Base-by-base conservation (phyloP, 2,329 filamentous ascomycete genomes). In the Fusarium vanettenii region DNA sequence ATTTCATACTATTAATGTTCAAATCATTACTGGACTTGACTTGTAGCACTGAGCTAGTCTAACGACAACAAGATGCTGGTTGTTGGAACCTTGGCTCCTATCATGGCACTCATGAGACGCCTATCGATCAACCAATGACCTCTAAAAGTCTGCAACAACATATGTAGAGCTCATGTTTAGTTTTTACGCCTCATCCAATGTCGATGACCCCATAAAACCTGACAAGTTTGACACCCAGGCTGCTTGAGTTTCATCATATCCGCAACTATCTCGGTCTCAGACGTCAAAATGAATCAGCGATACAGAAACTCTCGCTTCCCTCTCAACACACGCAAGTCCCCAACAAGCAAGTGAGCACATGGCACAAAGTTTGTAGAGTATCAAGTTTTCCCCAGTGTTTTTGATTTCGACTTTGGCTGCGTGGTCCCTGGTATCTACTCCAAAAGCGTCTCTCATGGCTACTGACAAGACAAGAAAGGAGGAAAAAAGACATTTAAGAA, bases 371-470 rank as follows among this genome's bases (percentile, higher is more conserved):
- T 6, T 48, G 29, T 20, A 33, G 39, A 55, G 39, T 8, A 14
- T 50, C 25, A 33, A 25, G 45, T 41, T 45, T n/a, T 25, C 48
- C 65, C 52, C 55, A 62, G 59, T 60, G 33, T 43, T 65, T 71
- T 55, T 56, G 59, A 62, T 67, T 62, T 63, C 48, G 22, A 60
- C 25, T 16, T 67, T 55, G 57, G 60, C 62, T 60, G 60, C 59
- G 41, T 62, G 48, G 55, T 63, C 35, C 64, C 62, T 69, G 56
- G 66, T 73, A 72, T 76, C 65, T 77, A 59, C 64, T 70, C 63
- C 39, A 62, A 66, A 63, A 56, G 43, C 35, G 57, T 65, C 37
- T 65, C 37, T 72, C 48, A 29, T 64, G 39, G 59, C 35, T 16
- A 43, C 35, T 16, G 48, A 41, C 59, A 45, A 50, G 39, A 69